phyloP scores from a whole-genome alignment of 331 rosid species.

The Erythrophleum ivorense region DNA sequence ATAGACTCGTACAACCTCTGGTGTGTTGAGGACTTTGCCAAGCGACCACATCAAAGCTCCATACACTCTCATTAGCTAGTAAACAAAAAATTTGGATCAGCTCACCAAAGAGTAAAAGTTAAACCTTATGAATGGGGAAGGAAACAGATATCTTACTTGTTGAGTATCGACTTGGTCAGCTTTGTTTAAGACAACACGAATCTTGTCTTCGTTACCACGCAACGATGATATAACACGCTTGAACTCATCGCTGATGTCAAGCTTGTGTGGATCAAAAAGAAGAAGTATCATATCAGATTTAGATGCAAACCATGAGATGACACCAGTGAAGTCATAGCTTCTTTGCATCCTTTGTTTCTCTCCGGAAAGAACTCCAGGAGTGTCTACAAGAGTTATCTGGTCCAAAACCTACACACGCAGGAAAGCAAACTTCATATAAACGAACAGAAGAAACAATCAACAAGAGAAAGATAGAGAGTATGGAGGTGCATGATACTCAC shows the following conservation, averaged over 20 bases:
- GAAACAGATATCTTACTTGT: constrained; percentile 58
- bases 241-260: constrained; percentile 89
- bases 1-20: no score
- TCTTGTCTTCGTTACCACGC: constrained; percentile 86
- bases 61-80: constrained; percentile 84
- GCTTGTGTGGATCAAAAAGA: constrained; percentile 86
- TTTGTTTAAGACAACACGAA: constrained; percentile 87
- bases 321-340: constrained; percentile 91
- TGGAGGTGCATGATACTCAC: constrained; percentile 65
- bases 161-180: constrained; percentile 95
- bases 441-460: no score
- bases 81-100: neutral
- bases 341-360: constrained; percentile 92
- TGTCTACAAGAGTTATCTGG: constrained; percentile 81
- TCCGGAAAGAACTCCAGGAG: constrained; percentile 92
- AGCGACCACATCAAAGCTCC: constrained; percentile 97
- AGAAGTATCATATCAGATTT: constrained; percentile 90
- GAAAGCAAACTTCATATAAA: no score
- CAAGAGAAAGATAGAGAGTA: no score
- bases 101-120: neutral
- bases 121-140: neutral
- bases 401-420: no score
- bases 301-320: constrained; percentile 91
- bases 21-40: constrained; percentile 84
- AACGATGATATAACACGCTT: constrained; percentile 85